Conservation (phyloP, 1,139 yeast genomes). For the Scheffersomyces illinoinensis region DNA sequence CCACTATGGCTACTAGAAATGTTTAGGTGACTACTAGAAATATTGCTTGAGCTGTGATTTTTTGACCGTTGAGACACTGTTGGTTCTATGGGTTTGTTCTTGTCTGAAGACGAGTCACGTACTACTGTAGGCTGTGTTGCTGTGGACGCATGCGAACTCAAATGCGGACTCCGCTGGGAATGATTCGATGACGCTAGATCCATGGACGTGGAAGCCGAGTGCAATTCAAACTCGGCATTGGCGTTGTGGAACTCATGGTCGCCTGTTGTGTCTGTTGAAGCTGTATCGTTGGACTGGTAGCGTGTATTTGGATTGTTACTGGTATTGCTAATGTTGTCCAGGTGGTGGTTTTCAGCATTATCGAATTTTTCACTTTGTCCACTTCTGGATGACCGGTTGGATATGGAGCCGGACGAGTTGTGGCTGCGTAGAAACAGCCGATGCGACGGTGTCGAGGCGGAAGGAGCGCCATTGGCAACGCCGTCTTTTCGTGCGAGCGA, state of each 20-base stretch:
- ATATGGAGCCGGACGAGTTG: constrained; percentile 8
- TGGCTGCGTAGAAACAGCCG: constrained; percentile 8
- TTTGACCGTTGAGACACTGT: background rate
- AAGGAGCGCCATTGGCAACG: constrained; percentile 3
- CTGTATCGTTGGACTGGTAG: background rate
- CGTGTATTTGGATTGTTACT: background rate
- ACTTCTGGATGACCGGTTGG: background rate
- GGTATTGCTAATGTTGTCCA: background rate
- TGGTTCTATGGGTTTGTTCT: background rate
- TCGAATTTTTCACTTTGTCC: background rate
- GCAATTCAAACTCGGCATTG: background rate
- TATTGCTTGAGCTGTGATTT: background rate
- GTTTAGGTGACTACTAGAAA: background rate
- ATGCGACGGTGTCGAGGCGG: constrained; percentile 1
- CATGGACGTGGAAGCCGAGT: background rate
- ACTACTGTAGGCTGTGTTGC: background rate
- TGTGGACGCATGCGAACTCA: background rate
- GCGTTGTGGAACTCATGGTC: background rate
- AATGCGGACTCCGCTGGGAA: background rate
- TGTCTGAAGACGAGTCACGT: background rate
- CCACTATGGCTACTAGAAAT: background rate
- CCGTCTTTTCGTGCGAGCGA: constrained; percentile 7
- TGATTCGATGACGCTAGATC: background rate
- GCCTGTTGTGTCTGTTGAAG: background rate
- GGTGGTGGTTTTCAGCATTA: background rate